A percentile compares a stretch with the other conserved stretches of the same genome.
Conservation (phyloP, 140 eudicot genomes). For the Oenanthe javanica region DNA sequence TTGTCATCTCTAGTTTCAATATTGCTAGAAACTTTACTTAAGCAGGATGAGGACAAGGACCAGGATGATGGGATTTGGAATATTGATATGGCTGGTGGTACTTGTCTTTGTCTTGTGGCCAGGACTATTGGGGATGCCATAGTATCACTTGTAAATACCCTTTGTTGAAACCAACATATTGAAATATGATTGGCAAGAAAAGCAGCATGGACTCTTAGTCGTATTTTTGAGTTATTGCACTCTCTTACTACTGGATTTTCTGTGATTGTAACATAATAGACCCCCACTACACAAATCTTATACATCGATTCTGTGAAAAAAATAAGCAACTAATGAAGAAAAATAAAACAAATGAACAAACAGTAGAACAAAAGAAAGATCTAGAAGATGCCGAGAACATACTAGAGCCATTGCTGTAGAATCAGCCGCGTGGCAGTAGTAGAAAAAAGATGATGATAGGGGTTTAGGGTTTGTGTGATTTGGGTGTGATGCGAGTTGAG, state of each 20-base stretch:
- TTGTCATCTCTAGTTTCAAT: constrained; percentile 10
- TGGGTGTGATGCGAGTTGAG: background rate
- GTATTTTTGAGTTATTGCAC: constrained; percentile 76
- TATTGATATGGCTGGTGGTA: constrained; percentile 13
- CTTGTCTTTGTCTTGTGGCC: constrained; percentile 13
- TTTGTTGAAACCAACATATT: constrained; percentile 9
- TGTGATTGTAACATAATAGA: background rate
- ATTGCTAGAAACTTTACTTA: constrained; percentile 11
- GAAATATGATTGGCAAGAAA: constrained; percentile 40
- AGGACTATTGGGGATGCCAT: constrained; percentile 11
- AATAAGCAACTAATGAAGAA: background rate
- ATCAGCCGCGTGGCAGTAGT: background rate
- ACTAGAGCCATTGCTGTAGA: background rate
- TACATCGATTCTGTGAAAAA: background rate
- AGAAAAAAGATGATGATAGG: background rate
- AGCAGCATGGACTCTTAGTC: constrained; percentile 86
- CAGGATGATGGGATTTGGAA: constrained; percentile 17
- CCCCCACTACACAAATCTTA: background rate
- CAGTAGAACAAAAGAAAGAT: background rate
- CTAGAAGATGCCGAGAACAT: background rate
- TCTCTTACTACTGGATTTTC: constrained; percentile 5
- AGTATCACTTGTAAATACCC: constrained; percentile 12
- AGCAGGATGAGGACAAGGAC: constrained; percentile 14
- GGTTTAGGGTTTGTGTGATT: background rate
- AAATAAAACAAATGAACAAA: background rate